Percentiles rank a stretch among this genome's conserved stretches.
phyloP scores from a whole-genome alignment of 73 alveolate species.

The Loxodes magnus region DNA sequence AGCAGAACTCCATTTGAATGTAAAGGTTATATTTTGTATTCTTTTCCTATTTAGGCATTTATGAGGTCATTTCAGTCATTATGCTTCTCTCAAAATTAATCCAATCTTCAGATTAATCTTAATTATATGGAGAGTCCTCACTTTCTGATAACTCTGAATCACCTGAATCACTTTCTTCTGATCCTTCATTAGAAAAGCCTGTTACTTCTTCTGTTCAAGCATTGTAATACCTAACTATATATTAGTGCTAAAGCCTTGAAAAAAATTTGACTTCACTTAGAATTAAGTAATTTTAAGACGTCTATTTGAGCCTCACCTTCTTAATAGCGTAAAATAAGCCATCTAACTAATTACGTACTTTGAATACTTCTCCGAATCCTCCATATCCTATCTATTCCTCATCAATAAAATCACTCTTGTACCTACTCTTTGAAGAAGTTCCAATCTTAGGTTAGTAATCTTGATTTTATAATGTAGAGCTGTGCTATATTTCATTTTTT shows the following conservation, averaged over 20 bases:
- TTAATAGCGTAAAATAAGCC: conserved; percentile 32
- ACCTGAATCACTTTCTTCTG: conserved; percentile 14
- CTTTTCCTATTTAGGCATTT: background rate
- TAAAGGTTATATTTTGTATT: conserved; percentile 5
- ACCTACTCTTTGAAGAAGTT: no score
- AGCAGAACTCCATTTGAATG: conserved; percentile 41
- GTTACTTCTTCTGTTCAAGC: conserved; percentile 26
- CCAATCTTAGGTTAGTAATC: no score
- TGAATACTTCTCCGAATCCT: conserved; percentile 40
- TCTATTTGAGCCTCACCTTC: conserved; percentile 21
- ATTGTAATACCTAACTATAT: conserved; percentile 36
- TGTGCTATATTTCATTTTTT: no score
- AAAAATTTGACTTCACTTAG: conserved; percentile 35
- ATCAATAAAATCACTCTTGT: conserved; percentile 17
- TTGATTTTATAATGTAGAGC: no score
- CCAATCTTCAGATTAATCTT: conserved; percentile 10
- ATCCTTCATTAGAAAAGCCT: conserved; percentile 9
- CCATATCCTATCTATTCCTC: conserved; percentile 29
- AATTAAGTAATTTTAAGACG: conserved; percentile 13
- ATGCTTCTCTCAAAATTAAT: conserved; percentile 6
- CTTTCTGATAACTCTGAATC: conserved; percentile 14
- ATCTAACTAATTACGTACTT: conserved; percentile 27
- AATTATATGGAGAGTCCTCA: background rate
- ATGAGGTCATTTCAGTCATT: conserved; percentile 8
- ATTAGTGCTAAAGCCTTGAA: conserved; percentile 23